phyloP scores from a whole-genome alignment of 441 rosid genomes.

The Gossypium davidsonii region DNA sequence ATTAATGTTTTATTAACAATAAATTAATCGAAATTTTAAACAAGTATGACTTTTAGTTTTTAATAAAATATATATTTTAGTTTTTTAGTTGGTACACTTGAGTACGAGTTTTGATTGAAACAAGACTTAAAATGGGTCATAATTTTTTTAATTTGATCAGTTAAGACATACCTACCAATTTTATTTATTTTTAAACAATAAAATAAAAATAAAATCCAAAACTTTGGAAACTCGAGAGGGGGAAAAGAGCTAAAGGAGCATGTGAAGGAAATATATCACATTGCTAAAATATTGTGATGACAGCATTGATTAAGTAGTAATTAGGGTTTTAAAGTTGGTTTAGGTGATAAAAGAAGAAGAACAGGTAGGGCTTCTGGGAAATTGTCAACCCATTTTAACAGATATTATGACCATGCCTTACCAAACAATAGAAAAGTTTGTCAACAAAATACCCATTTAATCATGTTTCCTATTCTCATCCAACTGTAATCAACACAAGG shows the following conservation, averaged over 20 bases:
- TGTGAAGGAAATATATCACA: not conserved
- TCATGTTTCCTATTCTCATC: not conserved
- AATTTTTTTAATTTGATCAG: no score
- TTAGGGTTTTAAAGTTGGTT: slow-evolving; percentile 8
- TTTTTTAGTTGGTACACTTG: no score
- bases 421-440: slow-evolving; percentile 21
- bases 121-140: no score
- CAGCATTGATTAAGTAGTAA: not conserved
- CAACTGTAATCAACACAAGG: slow-evolving; percentile 27
- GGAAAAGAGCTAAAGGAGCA: not conserved
- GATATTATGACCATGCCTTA: slow-evolving; percentile 24
- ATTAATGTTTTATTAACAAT: no score
- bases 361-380: slow-evolving; percentile 15
- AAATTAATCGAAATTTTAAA: no score
- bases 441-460: slow-evolving; percentile 15
- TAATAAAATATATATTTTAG: no score
- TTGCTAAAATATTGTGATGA: not conserved
- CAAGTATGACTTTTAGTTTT: no score
- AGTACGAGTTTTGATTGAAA: no score
- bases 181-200: no score
- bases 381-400: slow-evolving; percentile 34
- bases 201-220: no score
- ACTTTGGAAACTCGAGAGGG: not conserved
- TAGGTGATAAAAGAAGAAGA: slow-evolving; percentile 7
- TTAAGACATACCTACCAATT: no score